Percentiles rank a stretch among this genome's conserved stretches.
Evolutionary conservation across 2,329 filamentous ascomycete genomes (phyloP).

Genomic region (Monosporascus ibericus): DNA sequence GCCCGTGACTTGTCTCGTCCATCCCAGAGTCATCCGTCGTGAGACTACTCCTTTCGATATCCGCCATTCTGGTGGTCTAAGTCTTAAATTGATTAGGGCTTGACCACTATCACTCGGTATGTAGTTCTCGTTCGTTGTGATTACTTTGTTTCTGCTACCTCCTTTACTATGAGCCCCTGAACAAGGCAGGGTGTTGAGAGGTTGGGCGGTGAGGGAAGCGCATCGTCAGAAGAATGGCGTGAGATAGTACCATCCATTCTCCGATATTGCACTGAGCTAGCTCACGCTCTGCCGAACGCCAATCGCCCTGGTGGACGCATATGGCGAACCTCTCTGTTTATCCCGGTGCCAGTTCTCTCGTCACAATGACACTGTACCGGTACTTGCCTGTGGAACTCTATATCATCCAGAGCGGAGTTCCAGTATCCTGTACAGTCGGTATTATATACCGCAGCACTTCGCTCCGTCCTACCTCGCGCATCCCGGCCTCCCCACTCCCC

Average conservation of each 20-base stretch:
- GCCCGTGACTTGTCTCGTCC: neutral
- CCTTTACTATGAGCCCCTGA: slow-evolving; percentile 3
- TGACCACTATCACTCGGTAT: neutral
- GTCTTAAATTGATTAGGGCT: neutral
- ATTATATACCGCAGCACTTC: neutral
- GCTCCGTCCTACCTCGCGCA: neutral
- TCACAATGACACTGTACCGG: neutral
- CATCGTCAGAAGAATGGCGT: slow-evolving; percentile 7
- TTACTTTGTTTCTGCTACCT: slow-evolving; percentile 6
- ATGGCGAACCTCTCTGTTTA: neutral
- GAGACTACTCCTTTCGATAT: neutral
- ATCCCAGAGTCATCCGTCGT: neutral
- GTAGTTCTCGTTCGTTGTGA: neutral
- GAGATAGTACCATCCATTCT: slow-evolving; percentile 11
- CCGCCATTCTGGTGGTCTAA: neutral
- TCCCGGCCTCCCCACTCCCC: neutral
- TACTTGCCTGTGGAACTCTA: neutral
- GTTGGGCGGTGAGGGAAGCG: slow-evolving; percentile 11
- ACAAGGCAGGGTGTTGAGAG: neutral
- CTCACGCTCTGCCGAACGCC: neutral
- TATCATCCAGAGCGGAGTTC: neutral
- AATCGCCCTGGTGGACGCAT: neutral
- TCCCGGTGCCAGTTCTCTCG: neutral
- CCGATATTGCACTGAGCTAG: slow-evolving; percentile 4
- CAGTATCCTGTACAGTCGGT: neutral